Evolutionary conservation across 495 filamentous ascomycete species (phyloP).

Genomic region (Aspergillus conjunctus): DNA sequence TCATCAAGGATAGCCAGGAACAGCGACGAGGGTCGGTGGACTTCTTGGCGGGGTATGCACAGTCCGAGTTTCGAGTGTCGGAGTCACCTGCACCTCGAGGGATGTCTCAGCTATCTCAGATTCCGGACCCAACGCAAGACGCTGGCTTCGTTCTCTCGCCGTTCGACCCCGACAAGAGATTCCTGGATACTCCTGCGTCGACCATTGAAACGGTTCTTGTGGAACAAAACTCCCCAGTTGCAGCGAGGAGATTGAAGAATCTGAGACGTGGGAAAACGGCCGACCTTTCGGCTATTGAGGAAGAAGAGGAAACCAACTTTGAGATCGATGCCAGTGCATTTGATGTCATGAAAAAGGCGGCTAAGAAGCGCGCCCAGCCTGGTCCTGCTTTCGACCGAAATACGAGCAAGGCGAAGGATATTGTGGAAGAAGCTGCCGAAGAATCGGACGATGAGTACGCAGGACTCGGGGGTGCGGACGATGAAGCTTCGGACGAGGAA

Average conservation of each 20-base stretch:
- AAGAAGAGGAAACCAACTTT: constrained; percentile 40
- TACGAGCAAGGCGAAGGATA: constrained; percentile 82
- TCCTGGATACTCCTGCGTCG: constrained; percentile 57
- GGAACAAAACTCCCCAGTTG: constrained; percentile 61
- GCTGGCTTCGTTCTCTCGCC: constrained; percentile 69
- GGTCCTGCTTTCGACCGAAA: constrained; percentile 70
- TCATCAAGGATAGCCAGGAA: constrained; percentile 69
- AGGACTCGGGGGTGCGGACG: constrained; percentile 86
- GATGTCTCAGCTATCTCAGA: constrained; percentile 61
- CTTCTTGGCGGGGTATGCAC: constrained; percentile 33
- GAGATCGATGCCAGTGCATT: constrained; percentile 63
- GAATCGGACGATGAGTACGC: constrained; percentile 99
- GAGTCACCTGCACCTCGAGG: constrained; percentile 45
- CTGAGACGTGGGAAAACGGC: constrained; percentile 49
- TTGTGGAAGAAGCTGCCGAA: constrained; percentile 90
- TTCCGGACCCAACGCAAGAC: constrained; percentile 85
- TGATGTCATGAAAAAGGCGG: constrained; percentile 71
- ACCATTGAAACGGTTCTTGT: constrained; percentile 71
- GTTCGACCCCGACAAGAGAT: constrained; percentile 58
- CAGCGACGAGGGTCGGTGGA: constrained; percentile 35
- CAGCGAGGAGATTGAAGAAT: constrained; percentile 60
- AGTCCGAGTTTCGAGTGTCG: constrained; percentile 39
- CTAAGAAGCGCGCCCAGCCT: constrained; percentile 60
- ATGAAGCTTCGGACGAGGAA: constrained; percentile 74
- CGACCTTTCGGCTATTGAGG: constrained; percentile 44